These are phyloP conservation scores for Curvularia sp. DNA, from an alignment of 2,329 filamentous ascomycete genomes.

Conservation along the genomic window DNA sequence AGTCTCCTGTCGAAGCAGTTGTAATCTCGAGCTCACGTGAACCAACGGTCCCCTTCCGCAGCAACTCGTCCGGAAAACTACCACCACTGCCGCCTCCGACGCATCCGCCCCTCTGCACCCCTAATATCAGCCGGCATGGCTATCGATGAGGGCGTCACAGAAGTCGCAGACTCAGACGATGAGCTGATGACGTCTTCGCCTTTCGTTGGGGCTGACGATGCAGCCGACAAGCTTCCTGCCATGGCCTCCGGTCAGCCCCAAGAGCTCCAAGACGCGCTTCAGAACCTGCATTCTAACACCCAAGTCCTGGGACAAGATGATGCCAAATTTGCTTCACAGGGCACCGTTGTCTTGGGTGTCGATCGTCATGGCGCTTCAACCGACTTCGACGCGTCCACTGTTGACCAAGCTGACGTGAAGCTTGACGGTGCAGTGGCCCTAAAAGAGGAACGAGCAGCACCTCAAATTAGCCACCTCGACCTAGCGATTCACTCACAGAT, in stretches of 20 bases:
- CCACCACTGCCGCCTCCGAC: conserved; percentile 15
- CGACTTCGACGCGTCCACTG: conserved; percentile 13
- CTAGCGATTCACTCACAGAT: not conserved
- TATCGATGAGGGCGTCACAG: conserved; percentile 24
- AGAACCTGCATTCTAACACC: conserved; percentile 20
- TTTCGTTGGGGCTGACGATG: conserved; percentile 18
- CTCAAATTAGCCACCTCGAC: not conserved
- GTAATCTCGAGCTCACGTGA: conserved; percentile 37
- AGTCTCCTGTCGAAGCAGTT: conserved; percentile 28
- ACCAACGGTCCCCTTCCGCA: conserved; percentile 19
- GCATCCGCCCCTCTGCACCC: conserved; percentile 1
- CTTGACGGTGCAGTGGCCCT: not conserved
- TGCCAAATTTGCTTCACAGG: conserved; percentile 18
- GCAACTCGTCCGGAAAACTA: conserved; percentile 15
- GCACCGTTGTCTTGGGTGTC: conserved; percentile 19
- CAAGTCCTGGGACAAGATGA: conserved; percentile 20
- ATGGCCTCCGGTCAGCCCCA: conserved; percentile 20
- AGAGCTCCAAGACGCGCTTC: conserved; percentile 31
- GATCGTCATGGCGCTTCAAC: conserved; percentile 21
- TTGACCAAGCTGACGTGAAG: conserved; percentile 21
- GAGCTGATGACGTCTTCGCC: conserved; percentile 43
- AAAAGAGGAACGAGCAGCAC: conserved; percentile 4
- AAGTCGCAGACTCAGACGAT: conserved; percentile 46
- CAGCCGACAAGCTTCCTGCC: conserved; percentile 33
- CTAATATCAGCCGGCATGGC: conserved; percentile 29